Evolutionary conservation across 1,284 basidiomycete genomes (phyloP), one percentile per base, ranked within the genome.

Genomic region (Caloboletus inedulis): DNA sequence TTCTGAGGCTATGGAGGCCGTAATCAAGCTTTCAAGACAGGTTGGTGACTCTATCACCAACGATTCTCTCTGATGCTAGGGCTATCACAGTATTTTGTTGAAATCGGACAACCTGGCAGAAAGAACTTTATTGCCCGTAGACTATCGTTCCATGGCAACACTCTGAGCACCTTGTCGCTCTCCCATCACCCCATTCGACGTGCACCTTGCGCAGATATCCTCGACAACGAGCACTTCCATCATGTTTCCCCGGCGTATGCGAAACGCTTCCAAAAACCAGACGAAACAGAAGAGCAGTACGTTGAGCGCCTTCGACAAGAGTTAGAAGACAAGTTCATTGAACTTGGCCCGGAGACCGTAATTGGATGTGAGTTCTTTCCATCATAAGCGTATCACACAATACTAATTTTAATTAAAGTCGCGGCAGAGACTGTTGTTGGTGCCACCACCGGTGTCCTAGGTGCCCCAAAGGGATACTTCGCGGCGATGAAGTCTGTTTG

Each of bases 211-310:
- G 78, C 75, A 37, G 77, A 72, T 25, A 78, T 90, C 46, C 70
- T 92, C 21, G 79, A 89, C 62, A 66, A 74, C 14, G 68, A 79
- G 1, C 77, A 82, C 60, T 91, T 87, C 67, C 84, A 90, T 65
- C 87, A 90, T 57, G 89, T 92, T 52, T 89, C 87, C 19, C 89
- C 91, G 0, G 91, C 90, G n/a, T 93, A 91, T 65, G 83, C 87
- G 1, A 85, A 82, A 61, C 82, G 91, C 13, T 90, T 91, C 71
- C 78, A 87, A 65, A 76, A 68, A 10, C 65, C 74, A 3, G 80
- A 78, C 16, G 91, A 94, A 70, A 82, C 77, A 2, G 88, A 91
- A 62, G 86, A 82, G 51, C 76, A 85, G 58, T 94, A 94, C 56
- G 88, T 91, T 1, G 79, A 84, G 52, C 76, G 89, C 21, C 75